Evolutionary conservation across 2,329 filamentous ascomycete genomes (phyloP).

Genomic region (Chalaropsis ovoidea): DNA sequence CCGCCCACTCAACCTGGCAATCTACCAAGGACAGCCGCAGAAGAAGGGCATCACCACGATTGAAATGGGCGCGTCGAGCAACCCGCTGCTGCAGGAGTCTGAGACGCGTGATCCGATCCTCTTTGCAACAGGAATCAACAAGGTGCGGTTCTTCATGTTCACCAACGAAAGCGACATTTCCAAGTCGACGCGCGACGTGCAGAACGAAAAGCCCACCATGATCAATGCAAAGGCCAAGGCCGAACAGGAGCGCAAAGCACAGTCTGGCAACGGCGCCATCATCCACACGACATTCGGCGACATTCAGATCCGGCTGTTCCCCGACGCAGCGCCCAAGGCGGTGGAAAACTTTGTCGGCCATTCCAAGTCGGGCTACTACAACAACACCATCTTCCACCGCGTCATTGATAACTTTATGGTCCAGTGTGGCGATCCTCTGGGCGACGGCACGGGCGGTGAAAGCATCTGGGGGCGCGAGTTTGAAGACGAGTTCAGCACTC

Average conservation of each 20-base stretch:
- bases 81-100: constrained; percentile 85
- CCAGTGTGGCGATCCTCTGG: constrained; percentile 71
- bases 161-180: constrained; percentile 78
- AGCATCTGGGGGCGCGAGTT: constrained; percentile 90
- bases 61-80: constrained; percentile 91
- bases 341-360: constrained; percentile 98
- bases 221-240: constrained; percentile 37
- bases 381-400: constrained; percentile 93
- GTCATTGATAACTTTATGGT: constrained; percentile 99
- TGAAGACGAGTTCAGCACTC: constrained; percentile 80
- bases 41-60: constrained; percentile 90
- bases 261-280: constrained; percentile 68
- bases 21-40: constrained; percentile 93
- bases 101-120: constrained; percentile 86
- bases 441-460: constrained; percentile 81
- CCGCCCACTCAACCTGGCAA: constrained; percentile 66
- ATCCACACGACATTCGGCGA: constrained; percentile 91
- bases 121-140: constrained; percentile 70
- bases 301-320: constrained; percentile 86
- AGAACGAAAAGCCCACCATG: constrained; percentile 79
- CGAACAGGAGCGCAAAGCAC: constrained; percentile 48
- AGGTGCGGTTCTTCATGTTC: constrained; percentile 95
- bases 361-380: constrained; percentile 83
- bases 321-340: constrained; percentile 81
- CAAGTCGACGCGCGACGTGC: constrained; percentile 77